These are phyloP conservation scores for Podaxis carcinomalis DNA, from an alignment of 768 basidiomycete species.

Conservation along the genomic window DNA sequence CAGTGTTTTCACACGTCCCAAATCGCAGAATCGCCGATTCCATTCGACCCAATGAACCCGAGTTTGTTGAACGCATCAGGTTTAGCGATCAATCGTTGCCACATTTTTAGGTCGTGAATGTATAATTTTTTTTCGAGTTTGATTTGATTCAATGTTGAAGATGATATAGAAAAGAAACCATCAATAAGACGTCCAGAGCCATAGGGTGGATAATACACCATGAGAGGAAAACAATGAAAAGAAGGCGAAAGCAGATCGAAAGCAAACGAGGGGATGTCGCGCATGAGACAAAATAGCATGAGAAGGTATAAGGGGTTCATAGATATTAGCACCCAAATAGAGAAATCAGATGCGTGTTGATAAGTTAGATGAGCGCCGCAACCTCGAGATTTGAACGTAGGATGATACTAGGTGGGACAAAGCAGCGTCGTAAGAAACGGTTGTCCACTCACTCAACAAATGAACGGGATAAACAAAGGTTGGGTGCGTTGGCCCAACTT, in stretches of 20 bases:
- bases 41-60: background rate
- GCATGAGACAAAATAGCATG: background rate
- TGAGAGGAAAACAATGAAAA: background rate
- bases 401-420: constrained; percentile 50
- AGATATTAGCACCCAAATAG: constrained; percentile 1
- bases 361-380: constrained; percentile 57
- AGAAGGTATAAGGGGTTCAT: background rate
- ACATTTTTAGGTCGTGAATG: background rate
- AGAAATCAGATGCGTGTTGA: constrained; percentile 11
- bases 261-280: constrained; percentile 3
- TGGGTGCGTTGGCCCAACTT: background rate
- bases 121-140: constrained; percentile 4
- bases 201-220: constrained; percentile 9
- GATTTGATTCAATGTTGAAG: constrained; percentile 3
- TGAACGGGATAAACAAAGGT: background rate
- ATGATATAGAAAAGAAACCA: constrained; percentile 10
- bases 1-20: background rate
- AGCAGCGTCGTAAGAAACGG: constrained; percentile 27
- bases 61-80: too few relatives aligned
- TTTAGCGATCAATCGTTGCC: background rate
- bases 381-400: constrained; percentile 62
- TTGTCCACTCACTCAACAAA: constrained; percentile 13
- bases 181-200: constrained; percentile 5
- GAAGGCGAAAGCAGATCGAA: background rate
- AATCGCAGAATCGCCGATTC: background rate